These are phyloP conservation scores for Hylodesmum podocarpum DNA, from an alignment of 306 rosid genomes.

Conservation along the genomic window DNA sequence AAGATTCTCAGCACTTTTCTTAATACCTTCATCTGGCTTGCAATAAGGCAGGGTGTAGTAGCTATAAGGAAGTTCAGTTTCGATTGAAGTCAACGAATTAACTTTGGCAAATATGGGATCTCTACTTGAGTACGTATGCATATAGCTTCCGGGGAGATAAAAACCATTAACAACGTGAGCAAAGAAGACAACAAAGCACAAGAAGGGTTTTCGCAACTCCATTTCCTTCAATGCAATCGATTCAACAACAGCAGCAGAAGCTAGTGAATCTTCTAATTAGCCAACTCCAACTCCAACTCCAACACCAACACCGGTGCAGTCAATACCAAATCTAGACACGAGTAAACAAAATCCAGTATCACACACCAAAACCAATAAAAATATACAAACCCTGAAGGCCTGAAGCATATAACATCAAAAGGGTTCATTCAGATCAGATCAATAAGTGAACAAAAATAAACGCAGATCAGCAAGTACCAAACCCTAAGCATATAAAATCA, in stretches of 20 bases:
- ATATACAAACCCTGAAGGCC: not conserved
- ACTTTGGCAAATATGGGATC: conserved; percentile 57
- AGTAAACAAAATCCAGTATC: not conserved
- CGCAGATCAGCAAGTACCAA: not conserved
- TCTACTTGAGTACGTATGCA: conserved; percentile 57
- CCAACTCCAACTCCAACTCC: conserved; percentile 32
- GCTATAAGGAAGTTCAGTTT: not conserved
- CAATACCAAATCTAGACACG: conserved; percentile 43
- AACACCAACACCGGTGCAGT: not conserved
- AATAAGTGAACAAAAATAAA: not conserved
- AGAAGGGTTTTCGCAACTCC: conserved; percentile 40
- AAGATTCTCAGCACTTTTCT: conserved; percentile 90
- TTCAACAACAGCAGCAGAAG: conserved; percentile 24
- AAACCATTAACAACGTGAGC: conserved; percentile 45
- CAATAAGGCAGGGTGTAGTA: conserved; percentile 52
- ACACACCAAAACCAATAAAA: not conserved
- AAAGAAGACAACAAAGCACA: conserved; percentile 30
- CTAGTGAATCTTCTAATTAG: conserved; percentile 25
- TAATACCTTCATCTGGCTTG: conserved; percentile 47
- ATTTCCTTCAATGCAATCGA: conserved; percentile 33
- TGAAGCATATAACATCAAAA: not conserved
- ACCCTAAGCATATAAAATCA: not conserved
- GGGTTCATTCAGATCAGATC: conserved; percentile 22
- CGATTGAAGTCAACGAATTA: conserved; percentile 79
- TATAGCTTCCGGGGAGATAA: conserved; percentile 86